These are phyloP conservation scores for Novakomyces olei DNA, from an alignment of 805 yeast species.

Conservation along the genomic window DNA sequence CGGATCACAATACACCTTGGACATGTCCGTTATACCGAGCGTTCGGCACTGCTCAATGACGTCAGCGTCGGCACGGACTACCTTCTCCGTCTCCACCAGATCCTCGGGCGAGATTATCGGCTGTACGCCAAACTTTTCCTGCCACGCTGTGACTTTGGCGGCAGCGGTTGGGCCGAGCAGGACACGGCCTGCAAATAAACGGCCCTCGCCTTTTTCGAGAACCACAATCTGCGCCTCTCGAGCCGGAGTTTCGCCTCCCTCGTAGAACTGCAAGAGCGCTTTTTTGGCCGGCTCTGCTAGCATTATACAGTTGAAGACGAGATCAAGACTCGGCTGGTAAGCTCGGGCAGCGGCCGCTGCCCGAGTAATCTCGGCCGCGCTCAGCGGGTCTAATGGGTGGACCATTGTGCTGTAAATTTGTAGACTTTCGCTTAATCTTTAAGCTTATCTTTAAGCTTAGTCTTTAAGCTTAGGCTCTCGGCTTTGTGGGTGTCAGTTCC, in stretches of 20 bases:
- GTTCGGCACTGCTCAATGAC: slow-evolving; percentile 53
- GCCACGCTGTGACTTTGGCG: slow-evolving; percentile 25
- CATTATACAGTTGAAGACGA: slow-evolving; percentile 47
- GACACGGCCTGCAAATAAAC: slow-evolving; percentile 51
- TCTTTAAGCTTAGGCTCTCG: too few species aligned
- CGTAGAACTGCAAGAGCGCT: slow-evolving; percentile 31
- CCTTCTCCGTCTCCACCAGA: slow-evolving; percentile 36
- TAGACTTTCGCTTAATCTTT: too few species aligned
- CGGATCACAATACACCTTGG: slow-evolving; percentile 40
- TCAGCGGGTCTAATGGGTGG: slow-evolving; percentile 37
- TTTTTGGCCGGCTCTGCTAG: slow-evolving; percentile 48
- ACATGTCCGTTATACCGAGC: slow-evolving; percentile 50
- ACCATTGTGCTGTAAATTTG: too few species aligned
- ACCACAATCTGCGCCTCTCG: slow-evolving; percentile 47
- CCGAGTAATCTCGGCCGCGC: slow-evolving; percentile 37
- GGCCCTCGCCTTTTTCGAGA: slow-evolving; percentile 30
- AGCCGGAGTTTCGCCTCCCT: slow-evolving; percentile 34
- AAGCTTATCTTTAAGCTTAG: too few species aligned
- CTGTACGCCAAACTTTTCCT: slow-evolving; percentile 37
- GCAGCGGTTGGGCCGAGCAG: slow-evolving; percentile 34
- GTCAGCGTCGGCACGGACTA: slow-evolving; percentile 45
- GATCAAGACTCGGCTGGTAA: slow-evolving; percentile 20
- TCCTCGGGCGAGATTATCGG: slow-evolving; percentile 57
- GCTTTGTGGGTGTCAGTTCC: too few species aligned
- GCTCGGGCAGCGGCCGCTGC: slow-evolving; percentile 31